phyloP scores from a whole-genome alignment of 352 stramenopile species.

The Phytophthora gonapodyides region DNA sequence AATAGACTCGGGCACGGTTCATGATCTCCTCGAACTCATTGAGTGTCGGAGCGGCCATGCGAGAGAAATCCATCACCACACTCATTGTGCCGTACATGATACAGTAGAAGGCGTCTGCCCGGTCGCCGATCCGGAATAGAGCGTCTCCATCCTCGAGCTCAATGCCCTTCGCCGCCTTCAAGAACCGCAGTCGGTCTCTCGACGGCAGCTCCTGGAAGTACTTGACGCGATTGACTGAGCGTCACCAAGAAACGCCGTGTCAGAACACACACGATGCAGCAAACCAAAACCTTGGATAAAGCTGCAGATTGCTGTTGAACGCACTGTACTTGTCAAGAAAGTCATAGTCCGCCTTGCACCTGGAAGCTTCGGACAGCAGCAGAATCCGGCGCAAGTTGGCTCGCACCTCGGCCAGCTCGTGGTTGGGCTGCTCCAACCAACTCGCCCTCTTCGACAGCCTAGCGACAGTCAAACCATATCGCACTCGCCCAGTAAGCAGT shows the following conservation, averaged over 20 bases:
- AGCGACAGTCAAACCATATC: neutral
- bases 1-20: slow-evolving; percentile 68
- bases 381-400: slow-evolving; percentile 51
- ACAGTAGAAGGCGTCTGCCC: slow-evolving; percentile 76
- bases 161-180: slow-evolving; percentile 68
- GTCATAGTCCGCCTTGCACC: slow-evolving; percentile 63
- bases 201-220: slow-evolving; percentile 68
- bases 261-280: neutral
- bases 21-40: slow-evolving; percentile 79
- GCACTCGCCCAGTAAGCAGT: neutral
- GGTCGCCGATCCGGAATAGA: slow-evolving; percentile 72
- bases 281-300: neutral
- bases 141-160: slow-evolving; percentile 66
- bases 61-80: slow-evolving; percentile 77
- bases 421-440: slow-evolving; percentile 33
- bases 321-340: slow-evolving; percentile 70
- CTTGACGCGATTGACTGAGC: slow-evolving; percentile 55
- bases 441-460: slow-evolving; percentile 31
- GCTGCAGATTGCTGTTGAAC: neutral
- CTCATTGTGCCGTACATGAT: slow-evolving; percentile 78
- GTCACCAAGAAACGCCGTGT: neutral
- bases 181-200: slow-evolving; percentile 58
- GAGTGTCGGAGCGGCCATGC: slow-evolving; percentile 61
- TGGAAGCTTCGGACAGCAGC: slow-evolving; percentile 43
- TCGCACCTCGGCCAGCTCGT: slow-evolving; percentile 47